Evolutionary conservation across 805 yeast genomes (phyloP).

Genomic region (Saccharomycopsis sp.): DNA sequence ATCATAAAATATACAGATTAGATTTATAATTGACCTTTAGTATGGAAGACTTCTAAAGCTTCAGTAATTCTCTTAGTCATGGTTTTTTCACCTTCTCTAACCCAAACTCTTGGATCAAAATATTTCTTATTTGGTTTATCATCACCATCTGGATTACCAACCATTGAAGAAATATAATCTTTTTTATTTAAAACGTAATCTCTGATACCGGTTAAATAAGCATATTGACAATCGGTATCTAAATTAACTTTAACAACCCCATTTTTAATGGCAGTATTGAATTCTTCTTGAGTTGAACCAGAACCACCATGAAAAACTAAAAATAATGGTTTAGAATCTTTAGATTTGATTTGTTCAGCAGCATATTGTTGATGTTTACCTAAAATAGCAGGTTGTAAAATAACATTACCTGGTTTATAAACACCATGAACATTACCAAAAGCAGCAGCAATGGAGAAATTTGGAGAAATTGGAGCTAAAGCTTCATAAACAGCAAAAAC

Average conservation of each 20-base stretch:
- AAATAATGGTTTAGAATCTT: constrained; percentile 71
- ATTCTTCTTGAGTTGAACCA: constrained; percentile 89
- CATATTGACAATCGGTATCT: constrained; percentile 98
- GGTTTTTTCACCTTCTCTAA: constrained; percentile 99
- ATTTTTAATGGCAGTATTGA: constrained; percentile 76
- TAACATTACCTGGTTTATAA: constrained; percentile 98
- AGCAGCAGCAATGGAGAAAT: constrained; percentile 99
- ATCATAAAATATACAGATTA: no score
- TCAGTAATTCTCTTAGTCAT: constrained; percentile 78
- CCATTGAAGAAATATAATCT: constrained; percentile 81
- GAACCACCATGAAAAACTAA: constrained; percentile 99
- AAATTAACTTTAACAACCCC: constrained; percentile 99
- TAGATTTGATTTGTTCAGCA: constrained; percentile 35
- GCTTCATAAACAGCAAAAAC: constrained; percentile 89
- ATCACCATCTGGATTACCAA: constrained; percentile 99
- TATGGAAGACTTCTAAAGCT: constrained; percentile 81
- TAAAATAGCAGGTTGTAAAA: constrained; percentile 81
- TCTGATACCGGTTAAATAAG: constrained; percentile 94
- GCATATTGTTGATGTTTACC: constrained; percentile 95
- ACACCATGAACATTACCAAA: constrained; percentile 99
- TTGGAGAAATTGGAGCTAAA: constrained; percentile 81
- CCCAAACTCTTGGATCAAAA: constrained; percentile 99
- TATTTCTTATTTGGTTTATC: constrained; percentile 99
- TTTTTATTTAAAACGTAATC: constrained; percentile 93
- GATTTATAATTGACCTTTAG: constrained; percentile 47